Conservation (phyloP, 2,329 filamentous ascomycete genomes). For the Pezizomycotina sp. region DNA sequence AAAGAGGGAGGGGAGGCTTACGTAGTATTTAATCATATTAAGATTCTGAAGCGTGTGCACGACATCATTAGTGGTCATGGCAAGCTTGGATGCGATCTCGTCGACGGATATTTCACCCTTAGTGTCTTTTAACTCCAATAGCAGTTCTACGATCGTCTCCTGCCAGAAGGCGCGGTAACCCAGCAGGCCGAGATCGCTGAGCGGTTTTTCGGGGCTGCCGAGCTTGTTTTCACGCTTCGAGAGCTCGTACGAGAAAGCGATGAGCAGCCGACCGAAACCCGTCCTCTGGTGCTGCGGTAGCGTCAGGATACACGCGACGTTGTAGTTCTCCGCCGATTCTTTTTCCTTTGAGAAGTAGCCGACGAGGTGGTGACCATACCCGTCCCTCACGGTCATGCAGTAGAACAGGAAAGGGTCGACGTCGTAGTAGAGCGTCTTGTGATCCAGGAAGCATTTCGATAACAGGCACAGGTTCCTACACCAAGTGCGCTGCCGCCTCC, state of each 20-base stretch:
- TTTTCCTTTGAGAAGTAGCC: conserved; percentile 99
- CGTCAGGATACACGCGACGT: conserved; percentile 93
- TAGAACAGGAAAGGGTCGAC: conserved; percentile 99
- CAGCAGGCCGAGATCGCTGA: conserved; percentile 80
- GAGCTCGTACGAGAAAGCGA: conserved; percentile 94
- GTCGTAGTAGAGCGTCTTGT: conserved; percentile 97
- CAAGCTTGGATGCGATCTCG: conserved; percentile 56
- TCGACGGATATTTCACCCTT: conserved; percentile 69
- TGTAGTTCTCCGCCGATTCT: conserved; percentile 90
- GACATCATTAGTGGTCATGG: conserved; percentile 96
- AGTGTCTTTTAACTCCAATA: conserved; percentile 54
- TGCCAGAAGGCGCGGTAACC: conserved; percentile 97
- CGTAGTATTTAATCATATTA: conserved; percentile 85
- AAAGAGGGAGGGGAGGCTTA: conserved; percentile 27
- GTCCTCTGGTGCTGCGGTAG: conserved; percentile 91
- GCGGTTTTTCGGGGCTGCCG: conserved; percentile 88
- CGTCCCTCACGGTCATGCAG: conserved; percentile 81
- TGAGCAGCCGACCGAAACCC: conserved; percentile 80
- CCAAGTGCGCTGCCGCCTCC: conserved; percentile 82
- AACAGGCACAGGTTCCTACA: conserved; percentile 89
- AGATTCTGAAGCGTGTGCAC: conserved; percentile 85
- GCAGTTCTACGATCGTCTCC: conserved; percentile 74
- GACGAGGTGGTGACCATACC: conserved; percentile 85
- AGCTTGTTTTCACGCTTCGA: conserved; percentile 90
- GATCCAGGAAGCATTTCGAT: conserved; percentile 90